These are phyloP conservation scores for Diaporthe sp. DNA, from an alignment of 2,329 filamentous ascomycete genomes.

Conservation along the genomic window DNA sequence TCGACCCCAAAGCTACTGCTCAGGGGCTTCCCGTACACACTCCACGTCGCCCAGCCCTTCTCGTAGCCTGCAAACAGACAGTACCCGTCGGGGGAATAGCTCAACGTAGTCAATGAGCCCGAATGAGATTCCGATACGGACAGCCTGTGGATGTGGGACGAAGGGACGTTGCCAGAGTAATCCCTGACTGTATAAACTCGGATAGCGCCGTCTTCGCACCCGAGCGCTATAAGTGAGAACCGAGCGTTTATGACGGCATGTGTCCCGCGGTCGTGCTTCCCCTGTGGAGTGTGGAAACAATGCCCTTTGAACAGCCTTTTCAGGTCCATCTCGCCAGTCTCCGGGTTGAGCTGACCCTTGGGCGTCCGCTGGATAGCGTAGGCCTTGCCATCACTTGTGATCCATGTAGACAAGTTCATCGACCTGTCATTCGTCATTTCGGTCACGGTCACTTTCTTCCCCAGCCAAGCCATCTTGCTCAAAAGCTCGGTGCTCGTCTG, in stretches of 20 bases:
- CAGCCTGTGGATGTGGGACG: constrained; percentile 83
- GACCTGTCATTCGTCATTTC: constrained; percentile 96
- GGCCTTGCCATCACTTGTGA: constrained; percentile 87
- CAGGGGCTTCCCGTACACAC: constrained; percentile 93
- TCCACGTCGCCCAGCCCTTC: constrained; percentile 96
- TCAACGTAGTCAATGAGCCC: constrained; percentile 80
- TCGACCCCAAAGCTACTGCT: constrained; percentile 87
- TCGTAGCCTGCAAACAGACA: constrained; percentile 95
- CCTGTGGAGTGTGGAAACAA: constrained; percentile 85
- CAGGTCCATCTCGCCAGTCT: constrained; percentile 61
- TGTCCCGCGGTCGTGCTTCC: constrained; percentile 71
- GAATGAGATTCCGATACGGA: constrained; percentile 77
- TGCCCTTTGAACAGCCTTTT: constrained; percentile 88
- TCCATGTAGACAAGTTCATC: constrained; percentile 96
- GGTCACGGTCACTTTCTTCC: constrained; percentile 80
- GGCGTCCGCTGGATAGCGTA: constrained; percentile 88
- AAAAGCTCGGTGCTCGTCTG: constrained; percentile 94
- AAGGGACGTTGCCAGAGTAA: constrained; percentile 91
- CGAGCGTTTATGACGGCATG: constrained; percentile 91
- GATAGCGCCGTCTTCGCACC: constrained; percentile 83
- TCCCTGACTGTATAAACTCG: constrained; percentile 94
- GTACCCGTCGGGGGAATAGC: constrained; percentile 95
- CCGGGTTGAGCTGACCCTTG: constrained; percentile 54
- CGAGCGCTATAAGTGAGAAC: constrained; percentile 93
- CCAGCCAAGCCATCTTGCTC: constrained; percentile 87